Conservation (phyloP, 768 basidiomycete genomes). For the Hypholoma sublateritium region DNA sequence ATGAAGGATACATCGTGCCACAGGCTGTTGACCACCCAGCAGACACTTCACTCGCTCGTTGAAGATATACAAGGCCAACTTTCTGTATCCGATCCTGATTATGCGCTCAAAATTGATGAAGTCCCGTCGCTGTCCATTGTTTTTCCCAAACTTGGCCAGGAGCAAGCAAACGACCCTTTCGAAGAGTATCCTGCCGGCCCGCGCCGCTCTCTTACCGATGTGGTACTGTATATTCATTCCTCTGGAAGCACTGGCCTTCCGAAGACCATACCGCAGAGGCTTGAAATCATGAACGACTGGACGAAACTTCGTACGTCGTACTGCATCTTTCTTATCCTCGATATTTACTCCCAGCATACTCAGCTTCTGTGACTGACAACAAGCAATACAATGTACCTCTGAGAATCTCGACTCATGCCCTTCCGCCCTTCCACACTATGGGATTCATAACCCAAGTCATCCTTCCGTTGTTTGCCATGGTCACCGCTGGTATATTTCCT, state of each 20-base stretch:
- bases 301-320: conserved; percentile 13
- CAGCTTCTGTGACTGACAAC: too few relatives aligned
- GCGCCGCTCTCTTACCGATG: conserved; percentile 19
- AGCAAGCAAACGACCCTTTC: conserved; percentile 29
- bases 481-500: conserved; percentile 25
- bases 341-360: too few relatives aligned
- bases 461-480: conserved; percentile 27
- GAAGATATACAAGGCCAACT: conserved; percentile 14
- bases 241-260: conserved; percentile 52
- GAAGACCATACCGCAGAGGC: conserved; percentile 37
- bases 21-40: conserved; percentile 34
- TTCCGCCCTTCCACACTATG: conserved; percentile 40
- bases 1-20: conserved; percentile 37
- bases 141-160: conserved; percentile 40
- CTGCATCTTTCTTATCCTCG: conserved; percentile 23
- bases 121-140: conserved; percentile 29
- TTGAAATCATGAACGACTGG: conserved; percentile 30
- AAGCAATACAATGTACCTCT: too few relatives aligned
- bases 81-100: conserved; percentile 14
- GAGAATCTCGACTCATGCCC: background rate
- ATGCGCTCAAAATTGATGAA: conserved; percentile 29
- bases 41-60: conserved; percentile 29
- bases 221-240: conserved; percentile 42
- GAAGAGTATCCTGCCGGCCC: conserved; percentile 19
- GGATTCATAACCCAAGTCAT: conserved; percentile 30